Percentiles rank a stretch among this genome's conserved stretches.
Conservation (phyloP, 805 yeast genomes). For the Saccharomyces eubayanus region DNA sequence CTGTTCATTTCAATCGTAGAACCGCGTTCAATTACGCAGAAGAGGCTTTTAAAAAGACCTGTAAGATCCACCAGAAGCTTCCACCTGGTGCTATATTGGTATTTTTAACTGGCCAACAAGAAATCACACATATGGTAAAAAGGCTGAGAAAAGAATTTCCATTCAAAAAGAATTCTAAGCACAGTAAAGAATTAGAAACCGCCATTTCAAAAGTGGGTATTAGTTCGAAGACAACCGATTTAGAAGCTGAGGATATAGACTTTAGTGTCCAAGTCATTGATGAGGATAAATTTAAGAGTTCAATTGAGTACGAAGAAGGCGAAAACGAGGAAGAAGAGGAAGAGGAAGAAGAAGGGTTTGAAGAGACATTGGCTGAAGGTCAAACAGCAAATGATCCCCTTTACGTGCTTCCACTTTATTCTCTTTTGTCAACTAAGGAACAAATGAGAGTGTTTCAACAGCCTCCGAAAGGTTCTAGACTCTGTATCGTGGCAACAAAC, state of each 20-base stretch:
- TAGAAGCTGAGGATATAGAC: constrained; percentile 86
- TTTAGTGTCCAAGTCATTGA: constrained; percentile 43
- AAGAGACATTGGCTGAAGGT: constrained; percentile 62
- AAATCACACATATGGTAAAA: constrained; percentile 70
- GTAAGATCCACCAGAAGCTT: constrained; percentile 74
- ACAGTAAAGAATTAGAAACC: constrained; percentile 24
- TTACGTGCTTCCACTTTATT: constrained; percentile 85
- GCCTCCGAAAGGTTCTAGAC: constrained; percentile 78
- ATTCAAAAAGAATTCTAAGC: constrained; percentile 21
- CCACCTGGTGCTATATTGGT: constrained; percentile 93
- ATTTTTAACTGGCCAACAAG: constrained; percentile 91
- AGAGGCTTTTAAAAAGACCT: constrained; percentile 76
- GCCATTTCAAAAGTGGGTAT: constrained; percentile 40
- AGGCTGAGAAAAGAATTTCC: constrained; percentile 64
- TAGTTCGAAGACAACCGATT: constrained; percentile 50
- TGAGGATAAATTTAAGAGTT: constrained; percentile 29
- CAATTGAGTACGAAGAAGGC: constrained; percentile 29
- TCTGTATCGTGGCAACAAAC: constrained; percentile 92
- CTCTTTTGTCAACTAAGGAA: constrained; percentile 85
- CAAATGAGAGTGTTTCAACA: constrained; percentile 86
- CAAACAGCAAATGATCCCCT: constrained; percentile 71
- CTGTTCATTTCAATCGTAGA: constrained; percentile 77
- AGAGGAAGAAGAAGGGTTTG: constrained; percentile 51
- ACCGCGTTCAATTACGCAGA: constrained; percentile 75
- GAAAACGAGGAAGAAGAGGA: constrained; percentile 28